Evolutionary conservation across 495 filamentous ascomycete species (phyloP).

Genomic region (Pseudomonodictys pantanalensis): DNA sequence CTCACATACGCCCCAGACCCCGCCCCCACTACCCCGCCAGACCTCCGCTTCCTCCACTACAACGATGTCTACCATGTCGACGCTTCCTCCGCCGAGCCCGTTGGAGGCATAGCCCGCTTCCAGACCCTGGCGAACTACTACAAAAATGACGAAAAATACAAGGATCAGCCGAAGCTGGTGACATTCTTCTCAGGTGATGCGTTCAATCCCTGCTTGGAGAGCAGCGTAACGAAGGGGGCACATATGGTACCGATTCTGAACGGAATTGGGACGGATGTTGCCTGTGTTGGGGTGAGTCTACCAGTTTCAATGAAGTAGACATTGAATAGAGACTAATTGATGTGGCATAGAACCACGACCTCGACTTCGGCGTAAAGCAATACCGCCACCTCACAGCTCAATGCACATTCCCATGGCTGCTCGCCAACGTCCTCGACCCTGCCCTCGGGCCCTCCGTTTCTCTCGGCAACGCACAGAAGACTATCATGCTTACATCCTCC

Average conservation of each 20-base stretch:
- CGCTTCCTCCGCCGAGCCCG: slow-evolving; percentile 69
- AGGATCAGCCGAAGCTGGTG: slow-evolving; percentile 60
- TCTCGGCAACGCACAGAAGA: slow-evolving; percentile 66
- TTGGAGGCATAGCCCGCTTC: slow-evolving; percentile 76
- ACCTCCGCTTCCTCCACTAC: slow-evolving; percentile 79
- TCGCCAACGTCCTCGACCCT: slow-evolving; percentile 81
- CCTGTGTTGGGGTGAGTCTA: slow-evolving; percentile 68
- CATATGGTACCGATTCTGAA: slow-evolving; percentile 93
- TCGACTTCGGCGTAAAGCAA: slow-evolving; percentile 87
- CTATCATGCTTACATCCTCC: slow-evolving; percentile 68
- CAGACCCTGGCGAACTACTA: slow-evolving; percentile 75
- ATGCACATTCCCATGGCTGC: slow-evolving; percentile 84
- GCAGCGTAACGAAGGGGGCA: slow-evolving; percentile 78
- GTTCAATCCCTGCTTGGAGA: slow-evolving; percentile 86
- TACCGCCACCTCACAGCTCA: slow-evolving; percentile 67
- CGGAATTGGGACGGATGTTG: slow-evolving; percentile 67
- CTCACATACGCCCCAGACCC: no score
- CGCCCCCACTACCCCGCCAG: slow-evolving; percentile 53
- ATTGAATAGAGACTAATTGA: not conserved
- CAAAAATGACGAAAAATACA: slow-evolving; percentile 55
- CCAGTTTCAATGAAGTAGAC: not conserved
- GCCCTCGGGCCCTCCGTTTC: slow-evolving; percentile 66
- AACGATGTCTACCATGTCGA: slow-evolving; percentile 94
- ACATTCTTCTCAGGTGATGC: slow-evolving; percentile 90
- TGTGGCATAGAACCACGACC: slow-evolving; percentile 70